Base-by-base conservation (phyloP, 768 basidiomycete genomes). In the Rhodotorula diobovata region DNA sequence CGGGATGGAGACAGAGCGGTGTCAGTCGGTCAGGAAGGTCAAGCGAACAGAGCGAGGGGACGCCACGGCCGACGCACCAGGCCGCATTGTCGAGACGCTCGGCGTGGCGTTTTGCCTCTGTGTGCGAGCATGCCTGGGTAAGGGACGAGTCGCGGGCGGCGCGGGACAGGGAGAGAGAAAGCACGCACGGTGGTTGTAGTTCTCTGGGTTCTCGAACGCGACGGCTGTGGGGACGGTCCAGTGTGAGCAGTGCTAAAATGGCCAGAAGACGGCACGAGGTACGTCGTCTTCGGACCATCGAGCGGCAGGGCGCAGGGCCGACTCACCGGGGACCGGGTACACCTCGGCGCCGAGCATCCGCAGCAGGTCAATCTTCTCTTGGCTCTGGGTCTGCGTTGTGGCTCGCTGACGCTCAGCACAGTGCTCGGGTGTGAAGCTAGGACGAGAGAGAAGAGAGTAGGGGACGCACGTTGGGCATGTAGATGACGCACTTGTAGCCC, bases 281-380 rank as follows among this genome's bases (percentile, higher is more conserved):
- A n/a, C n/a, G n/a, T n/a, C n/a, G n/a, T n/a, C n/a, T 12, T 43
- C 41, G 41, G 18, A 18, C 3, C 41, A 18, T 9, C 41, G 41
- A 15, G 41, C 41, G 41, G 14, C 41, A 37, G 54, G 41, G 57
- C 41, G 20, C 30, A 23, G 35, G n/a, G 28, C 32, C 21, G 45
- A 77, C 80, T 75, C 61, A 81, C 82, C 94, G 28, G 96, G 93
- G 4, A 99, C 96, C 45, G 96, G 90, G 77, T 91, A 84, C 45
- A 99, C 95, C 76, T 98, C 95, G 10, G 96, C 95, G 39, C 96
- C 96, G 34, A 99, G 86, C 95, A 99, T 95, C 64, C 88, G 88
- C 66, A 99, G 84, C 39, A 99, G 87, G 81, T 99, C 95, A 65
- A 98, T 96, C 84, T 99, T 99, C 79, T 99, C 95, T 82, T 95